Evolutionary conservation across 208 protist genomes (phyloP).

Genomic region (Entamoeba invadens): DNA sequence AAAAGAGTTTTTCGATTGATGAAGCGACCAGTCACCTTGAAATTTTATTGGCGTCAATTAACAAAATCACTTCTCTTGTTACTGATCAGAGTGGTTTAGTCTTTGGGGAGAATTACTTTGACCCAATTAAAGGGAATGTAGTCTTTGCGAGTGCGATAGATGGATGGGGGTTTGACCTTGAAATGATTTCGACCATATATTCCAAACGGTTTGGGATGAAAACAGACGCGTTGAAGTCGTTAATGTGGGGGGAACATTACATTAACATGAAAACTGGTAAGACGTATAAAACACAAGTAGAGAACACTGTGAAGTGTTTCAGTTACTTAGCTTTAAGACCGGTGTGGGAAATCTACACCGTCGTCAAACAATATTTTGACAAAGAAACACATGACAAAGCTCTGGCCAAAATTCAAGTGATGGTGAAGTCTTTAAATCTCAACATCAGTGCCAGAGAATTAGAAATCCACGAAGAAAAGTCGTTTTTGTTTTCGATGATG

Average conservation of each 20-base stretch:
- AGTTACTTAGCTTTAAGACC: neutral
- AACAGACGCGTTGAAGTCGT: neutral
- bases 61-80: neutral
- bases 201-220: neutral
- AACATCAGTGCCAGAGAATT: neutral
- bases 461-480: neutral
- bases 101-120: neutral
- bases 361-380: neutral
- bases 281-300: neutral
- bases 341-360: slow-evolving; percentile 11
- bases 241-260: slow-evolving; percentile 18
- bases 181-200: neutral
- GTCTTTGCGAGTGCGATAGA: slow-evolving; percentile 11
- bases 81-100: neutral
- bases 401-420: neutral
- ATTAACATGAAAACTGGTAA: slow-evolving; percentile 1
- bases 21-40: neutral
- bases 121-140: slow-evolving; percentile 11
- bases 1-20: neutral
- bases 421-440: neutral
- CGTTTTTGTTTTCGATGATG: neutral
- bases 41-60: neutral
- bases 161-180: slow-evolving; percentile 1
- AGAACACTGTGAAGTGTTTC: neutral
- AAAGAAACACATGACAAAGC: neutral